phyloP scores from a whole-genome alignment of 2,329 filamentous ascomycete genomes.

The Colletotrichum neosansevieriae region DNA sequence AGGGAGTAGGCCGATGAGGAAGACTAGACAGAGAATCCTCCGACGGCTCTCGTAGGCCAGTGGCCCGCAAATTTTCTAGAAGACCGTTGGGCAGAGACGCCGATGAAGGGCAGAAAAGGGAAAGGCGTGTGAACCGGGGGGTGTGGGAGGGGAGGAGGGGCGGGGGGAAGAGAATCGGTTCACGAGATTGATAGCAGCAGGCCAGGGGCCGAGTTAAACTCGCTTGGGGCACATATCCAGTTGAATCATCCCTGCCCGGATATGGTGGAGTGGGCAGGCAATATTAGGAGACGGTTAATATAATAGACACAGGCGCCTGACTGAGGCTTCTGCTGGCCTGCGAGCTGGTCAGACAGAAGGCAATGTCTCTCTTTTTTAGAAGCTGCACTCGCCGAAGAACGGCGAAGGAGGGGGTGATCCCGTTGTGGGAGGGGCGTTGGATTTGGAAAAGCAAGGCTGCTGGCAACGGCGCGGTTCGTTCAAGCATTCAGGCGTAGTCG shows the following conservation, averaged over 20 bases:
- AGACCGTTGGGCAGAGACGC: conserved; percentile 60
- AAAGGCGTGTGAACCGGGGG: conserved; percentile 51
- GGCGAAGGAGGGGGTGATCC: conserved; percentile 11
- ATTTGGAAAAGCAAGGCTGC: conserved; percentile 25
- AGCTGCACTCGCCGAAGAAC: background rate
- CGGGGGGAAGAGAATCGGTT: conserved; percentile 55
- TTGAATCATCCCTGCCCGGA: conserved; percentile 38
- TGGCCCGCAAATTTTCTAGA: conserved; percentile 60
- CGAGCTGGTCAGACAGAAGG: conserved; percentile 30
- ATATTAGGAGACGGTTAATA: conserved; percentile 40
- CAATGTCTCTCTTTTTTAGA: conserved; percentile 28
- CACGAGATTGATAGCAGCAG: conserved; percentile 58
- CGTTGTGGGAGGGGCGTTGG: conserved; percentile 7
- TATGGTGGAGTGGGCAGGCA: conserved; percentile 38
- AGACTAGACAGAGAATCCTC: conserved; percentile 61
- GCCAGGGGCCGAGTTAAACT: conserved; percentile 48
- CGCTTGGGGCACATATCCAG: conserved; percentile 48
- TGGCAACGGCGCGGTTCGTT: conserved; percentile 33
- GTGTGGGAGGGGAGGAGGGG: conserved; percentile 41
- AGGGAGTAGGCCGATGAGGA: conserved; percentile 48
- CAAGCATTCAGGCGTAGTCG: conserved; percentile 30
- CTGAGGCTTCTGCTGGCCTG: conserved; percentile 38
- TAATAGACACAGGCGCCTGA: conserved; percentile 41
- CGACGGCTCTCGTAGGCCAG: conserved; percentile 53
- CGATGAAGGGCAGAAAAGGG: conserved; percentile 53